Evolutionary conservation across 208 protist species (phyloP), one percentile per base, ranked within the genome.

Genomic region (Leishmania braziliensis): DNA sequence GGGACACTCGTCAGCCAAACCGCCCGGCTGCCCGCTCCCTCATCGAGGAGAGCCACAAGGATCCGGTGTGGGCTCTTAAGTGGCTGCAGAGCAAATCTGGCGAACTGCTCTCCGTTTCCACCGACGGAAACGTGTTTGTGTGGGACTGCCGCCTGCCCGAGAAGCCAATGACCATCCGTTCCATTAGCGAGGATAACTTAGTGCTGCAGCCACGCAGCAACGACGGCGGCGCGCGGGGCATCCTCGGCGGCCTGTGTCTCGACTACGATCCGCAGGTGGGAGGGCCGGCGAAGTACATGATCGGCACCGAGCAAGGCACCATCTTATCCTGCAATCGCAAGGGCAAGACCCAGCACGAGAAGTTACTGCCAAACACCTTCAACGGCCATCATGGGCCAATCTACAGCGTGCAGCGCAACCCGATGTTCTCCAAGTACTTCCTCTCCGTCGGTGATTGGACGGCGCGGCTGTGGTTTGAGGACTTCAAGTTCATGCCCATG

Each of bases 51-150:
- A 98, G 93, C 63, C 98, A 99, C 89, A 98, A 98, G 81, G 98
- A 99, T 89, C 98, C 98, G 3, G 97, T 99, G 54, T 99, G 98
- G 94, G 90, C 98, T 8, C 79, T 99, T 39, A 94, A 96, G 82
- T 99, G 98, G 97, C 84, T 99, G 77, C 95, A 99, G 88, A 98
- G 94, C 86, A 99, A 99, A 83, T 98, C 97, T 5, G 98, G 96
- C 56, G 97, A 99, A 86, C 90, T 98, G 51, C 89, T 99, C 14
- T 97, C 97, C 51, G 93, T 98, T 14, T 99, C 97, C 2, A 99
- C 98, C 2, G 98, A 99, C 81, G 98, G 98, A 72, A 93, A 98
- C 82, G 97, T 97, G 6, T 91, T 94, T 69, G 96, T 98, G 75
- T 99, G 98, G 98, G 98, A 99, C 85, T 98, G 95, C 81, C 93